These are phyloP conservation scores for Populus hybrid DNA, from an alignment of 441 rosid genomes.

Conservation along the genomic window DNA sequence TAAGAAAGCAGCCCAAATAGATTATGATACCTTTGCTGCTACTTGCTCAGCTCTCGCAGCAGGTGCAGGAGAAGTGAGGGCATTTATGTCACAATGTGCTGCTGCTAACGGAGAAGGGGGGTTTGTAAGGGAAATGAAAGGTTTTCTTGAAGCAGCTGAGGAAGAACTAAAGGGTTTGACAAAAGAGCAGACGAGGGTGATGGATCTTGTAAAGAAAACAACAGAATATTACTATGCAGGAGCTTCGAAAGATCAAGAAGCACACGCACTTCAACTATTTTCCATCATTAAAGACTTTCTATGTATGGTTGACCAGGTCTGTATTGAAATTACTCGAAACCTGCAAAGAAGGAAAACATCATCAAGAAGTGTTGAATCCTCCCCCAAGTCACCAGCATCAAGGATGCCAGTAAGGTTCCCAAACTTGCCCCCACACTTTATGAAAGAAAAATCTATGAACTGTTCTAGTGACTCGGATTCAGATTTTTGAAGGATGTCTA, in stretches of 20 bases:
- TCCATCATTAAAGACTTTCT: constrained; percentile 73
- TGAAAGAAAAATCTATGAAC: constrained; percentile 37
- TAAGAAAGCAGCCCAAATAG: constrained; percentile 70
- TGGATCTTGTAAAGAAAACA: constrained; percentile 65
- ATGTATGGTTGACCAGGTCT: constrained; percentile 72
- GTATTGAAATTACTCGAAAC: constrained; percentile 65
- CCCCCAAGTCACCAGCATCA: constrained; percentile 33
- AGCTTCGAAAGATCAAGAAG: constrained; percentile 49
- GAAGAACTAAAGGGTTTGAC: constrained; percentile 45
- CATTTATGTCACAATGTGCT: constrained; percentile 30
- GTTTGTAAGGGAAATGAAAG: constrained; percentile 57
- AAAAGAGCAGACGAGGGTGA: constrained; percentile 52
- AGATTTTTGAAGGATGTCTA: constrained; percentile 39
- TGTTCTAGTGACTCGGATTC: constrained; percentile 56
- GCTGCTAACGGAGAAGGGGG: constrained; percentile 38
- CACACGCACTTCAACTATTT: constrained; percentile 57
- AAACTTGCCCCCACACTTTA: constrained; percentile 60
- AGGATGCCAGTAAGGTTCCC: constrained; percentile 59
- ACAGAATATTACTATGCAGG: constrained; percentile 81
- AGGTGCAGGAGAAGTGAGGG: constrained; percentile 44
- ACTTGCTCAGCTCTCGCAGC: constrained; percentile 47
- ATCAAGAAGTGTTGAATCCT: constrained; percentile 25
- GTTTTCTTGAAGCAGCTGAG: constrained; percentile 56
- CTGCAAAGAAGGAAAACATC: constrained; percentile 46
- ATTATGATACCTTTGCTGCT: constrained; percentile 46